Percentiles rank a stretch among this genome's conserved stretches.
Conservation (phyloP, 208 protist species). For the Acanthamoeba royreba region DNA sequence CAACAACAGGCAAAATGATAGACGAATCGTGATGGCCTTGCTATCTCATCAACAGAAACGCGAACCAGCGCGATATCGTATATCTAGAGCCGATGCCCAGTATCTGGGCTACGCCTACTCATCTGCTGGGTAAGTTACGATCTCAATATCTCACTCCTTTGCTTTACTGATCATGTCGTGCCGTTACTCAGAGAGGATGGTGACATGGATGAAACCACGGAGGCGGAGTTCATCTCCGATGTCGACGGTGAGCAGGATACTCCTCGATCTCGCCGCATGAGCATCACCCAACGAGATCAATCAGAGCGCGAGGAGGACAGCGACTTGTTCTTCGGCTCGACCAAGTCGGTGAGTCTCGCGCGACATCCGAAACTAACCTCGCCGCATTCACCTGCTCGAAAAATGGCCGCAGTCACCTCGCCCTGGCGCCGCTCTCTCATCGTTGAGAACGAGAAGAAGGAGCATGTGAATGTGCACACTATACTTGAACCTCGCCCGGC, state of each 20-base stretch:
- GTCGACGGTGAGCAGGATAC: neutral
- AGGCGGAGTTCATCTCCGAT: neutral
- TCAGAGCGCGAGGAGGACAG: neutral
- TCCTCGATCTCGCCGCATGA: neutral
- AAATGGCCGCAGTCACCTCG: neutral
- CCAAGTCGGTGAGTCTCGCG: neutral
- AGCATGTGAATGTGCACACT: neutral
- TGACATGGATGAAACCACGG: neutral
- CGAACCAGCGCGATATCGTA: neutral
- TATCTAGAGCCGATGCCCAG: neutral
- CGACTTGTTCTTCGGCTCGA: neutral
- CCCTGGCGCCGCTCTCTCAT: neutral
- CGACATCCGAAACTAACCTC: neutral
- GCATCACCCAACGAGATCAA: neutral
- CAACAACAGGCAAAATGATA: neutral
- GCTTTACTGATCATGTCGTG: too few species aligned
- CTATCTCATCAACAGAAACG: neutral
- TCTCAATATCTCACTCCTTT: neutral
- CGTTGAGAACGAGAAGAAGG: neutral
- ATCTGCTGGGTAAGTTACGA: neutral
- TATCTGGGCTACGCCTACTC: constrained; percentile 18
- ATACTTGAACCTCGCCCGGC: neutral
- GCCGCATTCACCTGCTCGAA: neutral
- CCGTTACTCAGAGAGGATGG: neutral
- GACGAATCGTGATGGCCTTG: neutral